These are phyloP conservation scores for Fraxinus pennsylvanica DNA, from an alignment of 257 asterid species.

Conservation along the genomic window DNA sequence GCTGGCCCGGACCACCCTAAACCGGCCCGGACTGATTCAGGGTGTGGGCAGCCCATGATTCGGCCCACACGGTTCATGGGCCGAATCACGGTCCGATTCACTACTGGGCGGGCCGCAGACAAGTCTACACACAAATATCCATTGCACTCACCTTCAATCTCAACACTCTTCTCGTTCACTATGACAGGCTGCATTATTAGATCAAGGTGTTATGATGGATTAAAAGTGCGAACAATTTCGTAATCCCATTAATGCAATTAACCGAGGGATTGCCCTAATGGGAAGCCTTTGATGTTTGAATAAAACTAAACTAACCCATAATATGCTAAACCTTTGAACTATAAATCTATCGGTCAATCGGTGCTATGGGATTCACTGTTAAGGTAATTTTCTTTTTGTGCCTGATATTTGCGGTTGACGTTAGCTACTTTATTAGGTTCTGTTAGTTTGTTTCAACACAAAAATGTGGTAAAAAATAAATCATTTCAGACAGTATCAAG, in stretches of 20 bases:
- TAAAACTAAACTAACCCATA: conserved; percentile 15
- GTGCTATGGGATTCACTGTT: background rate
- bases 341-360: background rate
- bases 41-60: too few species aligned
- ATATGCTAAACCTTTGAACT: conserved; percentile 2
- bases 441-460: too few species aligned
- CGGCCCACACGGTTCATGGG: too few species aligned
- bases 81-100: too few species aligned
- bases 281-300: conserved; percentile 15
- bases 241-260: background rate
- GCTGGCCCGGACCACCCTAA: too few species aligned
- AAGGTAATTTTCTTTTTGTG: background rate
- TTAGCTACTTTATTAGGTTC: too few species aligned
- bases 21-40: too few species aligned
- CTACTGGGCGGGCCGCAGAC: too few species aligned
- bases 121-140: conserved; percentile 64
- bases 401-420: background rate
- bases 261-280: conserved; percentile 17
- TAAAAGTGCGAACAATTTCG: conserved; percentile 1
- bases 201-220: conserved; percentile 6
- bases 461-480: too few species aligned
- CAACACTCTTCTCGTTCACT: conserved; percentile 94
- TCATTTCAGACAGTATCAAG: too few species aligned
- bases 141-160: conserved; percentile 93
- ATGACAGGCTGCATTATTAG: conserved; percentile 73